These are phyloP conservation scores for Leccinum boreale DNA, from an alignment of 768 basidiomycete genomes.

Conservation along the genomic window DNA sequence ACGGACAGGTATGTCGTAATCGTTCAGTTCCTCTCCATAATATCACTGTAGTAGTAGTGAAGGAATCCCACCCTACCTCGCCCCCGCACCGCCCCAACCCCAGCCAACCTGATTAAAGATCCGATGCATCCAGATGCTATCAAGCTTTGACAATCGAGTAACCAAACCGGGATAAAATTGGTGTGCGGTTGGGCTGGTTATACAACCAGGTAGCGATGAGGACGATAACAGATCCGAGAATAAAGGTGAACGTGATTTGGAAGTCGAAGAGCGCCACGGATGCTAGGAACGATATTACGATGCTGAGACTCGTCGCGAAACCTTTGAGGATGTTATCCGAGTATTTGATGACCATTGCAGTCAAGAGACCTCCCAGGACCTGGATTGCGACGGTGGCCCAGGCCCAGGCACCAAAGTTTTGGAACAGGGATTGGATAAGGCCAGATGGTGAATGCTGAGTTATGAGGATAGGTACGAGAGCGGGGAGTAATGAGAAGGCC, in stretches of 20 bases:
- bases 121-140: slow-evolving; percentile 5
- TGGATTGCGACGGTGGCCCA: slow-evolving; percentile 88
- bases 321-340: slow-evolving; percentile 91
- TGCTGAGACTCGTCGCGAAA: slow-evolving; percentile 92
- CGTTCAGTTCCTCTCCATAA: slow-evolving; percentile 9
- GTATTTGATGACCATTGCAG: slow-evolving; percentile 93
- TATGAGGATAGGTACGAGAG: slow-evolving; percentile 73
- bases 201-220: slow-evolving; percentile 90
- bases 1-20: slow-evolving; percentile 18
- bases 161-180: slow-evolving; percentile 25
- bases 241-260: slow-evolving; percentile 79
- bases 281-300: slow-evolving; percentile 91
- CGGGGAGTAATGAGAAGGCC: slow-evolving; percentile 89
- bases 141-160: slow-evolving; percentile 28
- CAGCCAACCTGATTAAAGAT: not conserved
- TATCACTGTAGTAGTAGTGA: slow-evolving; percentile 1
- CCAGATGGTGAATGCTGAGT: slow-evolving; percentile 39
- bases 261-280: slow-evolving; percentile 90
- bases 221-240: slow-evolving; percentile 80
- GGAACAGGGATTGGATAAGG: slow-evolving; percentile 58
- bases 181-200: slow-evolving; percentile 57
- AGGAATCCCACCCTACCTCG: not conserved
- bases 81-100: not conserved
- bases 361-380: slow-evolving; percentile 88
- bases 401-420: slow-evolving; percentile 87